These are phyloP conservation scores for Aspergillus pseudoterreus DNA, from an alignment of 2,329 filamentous ascomycete species.

Conservation along the genomic window DNA sequence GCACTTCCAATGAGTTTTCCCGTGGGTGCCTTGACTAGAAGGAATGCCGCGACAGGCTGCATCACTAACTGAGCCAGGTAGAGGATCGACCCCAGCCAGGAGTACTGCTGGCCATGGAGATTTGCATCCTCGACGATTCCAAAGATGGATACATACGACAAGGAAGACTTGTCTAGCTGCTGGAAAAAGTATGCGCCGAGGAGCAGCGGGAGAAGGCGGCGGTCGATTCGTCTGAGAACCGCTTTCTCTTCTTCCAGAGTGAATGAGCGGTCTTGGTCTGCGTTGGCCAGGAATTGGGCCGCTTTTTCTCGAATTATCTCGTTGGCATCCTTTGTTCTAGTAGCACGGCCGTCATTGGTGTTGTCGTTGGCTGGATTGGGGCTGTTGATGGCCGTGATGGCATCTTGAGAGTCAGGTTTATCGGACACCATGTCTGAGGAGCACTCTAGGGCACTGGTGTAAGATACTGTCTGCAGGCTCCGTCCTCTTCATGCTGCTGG, in stretches of 20 bases:
- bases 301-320: conserved; percentile 6
- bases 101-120: conserved; percentile 49
- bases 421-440: not conserved
- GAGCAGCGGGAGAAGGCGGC: conserved; percentile 49
- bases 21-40: conserved; percentile 41
- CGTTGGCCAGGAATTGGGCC: conserved; percentile 10
- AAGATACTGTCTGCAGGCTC: not conserved
- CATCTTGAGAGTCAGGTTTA: conserved; percentile 2
- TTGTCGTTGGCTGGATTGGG: not conserved
- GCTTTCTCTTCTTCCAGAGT: conserved; percentile 48
- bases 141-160: conserved; percentile 23
- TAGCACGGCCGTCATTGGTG: no score
- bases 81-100: conserved; percentile 60
- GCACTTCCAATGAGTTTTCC: conserved; percentile 53
- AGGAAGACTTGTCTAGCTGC: conserved; percentile 48
- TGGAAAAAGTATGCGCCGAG: conserved; percentile 58
- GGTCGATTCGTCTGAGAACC: conserved; percentile 42
- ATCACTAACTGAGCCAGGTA: conserved; percentile 59
- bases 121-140: conserved; percentile 47
- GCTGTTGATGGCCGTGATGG: conserved; percentile 7
- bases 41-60: conserved; percentile 53
- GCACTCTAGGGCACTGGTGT: not conserved
- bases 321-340: not conserved
- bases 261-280: conserved; percentile 27
- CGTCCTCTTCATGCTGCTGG: not conserved